Base-by-base conservation (phyloP, 192 early-diverging fungal genomes). In the Mortierella claussenii region DNA sequence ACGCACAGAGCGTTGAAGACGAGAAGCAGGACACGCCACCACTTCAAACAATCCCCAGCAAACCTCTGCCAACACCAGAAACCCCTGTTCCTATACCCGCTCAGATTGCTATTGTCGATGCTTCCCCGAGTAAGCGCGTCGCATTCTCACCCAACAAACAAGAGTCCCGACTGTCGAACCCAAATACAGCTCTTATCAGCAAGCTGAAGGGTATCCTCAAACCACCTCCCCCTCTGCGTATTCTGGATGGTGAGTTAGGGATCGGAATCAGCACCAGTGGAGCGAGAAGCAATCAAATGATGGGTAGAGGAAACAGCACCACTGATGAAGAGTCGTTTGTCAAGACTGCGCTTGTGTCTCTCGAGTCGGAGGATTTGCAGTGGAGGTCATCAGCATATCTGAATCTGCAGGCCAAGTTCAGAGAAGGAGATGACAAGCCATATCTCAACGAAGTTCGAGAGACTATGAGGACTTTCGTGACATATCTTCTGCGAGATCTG, bases 121-220 rank as follows among this genome's bases (percentile, higher is more conserved):
- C 60, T 20, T 71, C 69, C 2, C 69, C 69, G 5, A 60, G 50
- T 3, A 56, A 63, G n/a, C 69, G 69, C 7, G 69, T 71, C 11
- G 59, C 55, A 1, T 71, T 71, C 21, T 71, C 69, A 0, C 69
- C 69, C 17, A 56, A 63, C 54, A 71, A 58, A 37, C 69, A 52
- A 42, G 53, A 55, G 21, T 63, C 69, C 0, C 43, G 37, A 50
- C 55, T 63, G 24, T 63, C 69, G 0, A 49, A 9, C 15, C 59
- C 69, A 4, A 55, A 42, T 33, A 44, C 7, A 26, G 17, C 24
- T 10, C n/a, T 11, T 21, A 15, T n/a, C 17, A 24, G 21, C 12
- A 69, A 45, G 15, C 44, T 55, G 49, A 69, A 54, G 27, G 34
- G 68, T 15, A 69, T 69, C 33, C 52, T 69, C 13, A 69, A 69